A percentile compares a stretch with the other conserved stretches of the same genome.
phyloP scores from a whole-genome alignment of 306 rosid species.

The Casuarina glauca region DNA sequence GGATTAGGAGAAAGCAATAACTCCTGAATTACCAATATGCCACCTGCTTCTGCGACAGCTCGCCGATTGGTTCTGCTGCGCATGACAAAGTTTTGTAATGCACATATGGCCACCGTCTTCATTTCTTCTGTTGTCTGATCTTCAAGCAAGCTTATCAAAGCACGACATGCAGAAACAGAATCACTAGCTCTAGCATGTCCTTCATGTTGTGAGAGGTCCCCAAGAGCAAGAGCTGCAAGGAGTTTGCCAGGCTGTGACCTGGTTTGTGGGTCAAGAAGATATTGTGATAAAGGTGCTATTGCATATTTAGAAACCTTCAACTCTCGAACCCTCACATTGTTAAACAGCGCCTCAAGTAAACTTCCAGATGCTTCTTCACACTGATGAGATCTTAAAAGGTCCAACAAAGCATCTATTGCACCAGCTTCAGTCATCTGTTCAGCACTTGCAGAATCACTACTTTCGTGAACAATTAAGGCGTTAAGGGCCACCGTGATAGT shows the following conservation, averaged over 20 bases:
- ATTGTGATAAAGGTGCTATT: constrained; percentile 90
- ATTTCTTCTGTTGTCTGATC: constrained; percentile 97
- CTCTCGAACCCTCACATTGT: constrained; percentile 85
- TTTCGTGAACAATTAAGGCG: constrained; percentile 74
- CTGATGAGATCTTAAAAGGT: constrained; percentile 89
- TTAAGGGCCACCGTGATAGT: constrained; percentile 75
- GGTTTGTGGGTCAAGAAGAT: constrained; percentile 89
- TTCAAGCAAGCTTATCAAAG: constrained; percentile 88
- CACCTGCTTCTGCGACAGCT: constrained; percentile 99
- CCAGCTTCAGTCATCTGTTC: constrained; percentile 93
- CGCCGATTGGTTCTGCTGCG: constrained; percentile 93
- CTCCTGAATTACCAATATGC: constrained; percentile 93
- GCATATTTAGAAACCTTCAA: constrained; percentile 90
- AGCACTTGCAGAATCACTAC: constrained; percentile 73
- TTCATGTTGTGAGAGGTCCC: constrained; percentile 89
- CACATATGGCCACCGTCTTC: constrained; percentile 92
- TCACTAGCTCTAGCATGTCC: constrained; percentile 80
- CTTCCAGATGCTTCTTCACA: constrained; percentile 91
- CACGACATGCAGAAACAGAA: constrained; percentile 95
- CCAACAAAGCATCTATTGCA: constrained; percentile 75
- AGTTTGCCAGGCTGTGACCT: constrained; percentile 80
- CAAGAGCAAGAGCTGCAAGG: constrained; percentile 89
- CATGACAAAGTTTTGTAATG: constrained; percentile 96
- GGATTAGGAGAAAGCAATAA: constrained; percentile 72
- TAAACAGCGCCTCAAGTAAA: constrained; percentile 84